These are phyloP conservation scores for Garcia nutans DNA, from an alignment of 345 rosid genomes.

Conservation along the genomic window DNA sequence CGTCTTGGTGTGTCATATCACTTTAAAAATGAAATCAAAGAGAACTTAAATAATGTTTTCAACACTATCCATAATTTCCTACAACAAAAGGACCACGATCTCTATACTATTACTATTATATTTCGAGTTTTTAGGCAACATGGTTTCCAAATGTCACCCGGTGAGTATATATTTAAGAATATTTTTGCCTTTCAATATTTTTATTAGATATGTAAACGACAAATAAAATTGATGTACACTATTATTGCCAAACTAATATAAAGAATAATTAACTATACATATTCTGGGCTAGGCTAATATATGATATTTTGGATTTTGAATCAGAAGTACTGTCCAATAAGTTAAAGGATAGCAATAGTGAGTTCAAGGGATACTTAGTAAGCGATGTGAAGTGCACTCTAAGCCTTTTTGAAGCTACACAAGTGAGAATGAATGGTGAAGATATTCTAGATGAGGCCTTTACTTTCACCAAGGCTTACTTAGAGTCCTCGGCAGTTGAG, in stretches of 20 bases:
- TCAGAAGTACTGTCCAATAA: constrained; percentile 13
- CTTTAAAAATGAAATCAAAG: constrained; percentile 42
- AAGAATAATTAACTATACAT: too few species aligned
- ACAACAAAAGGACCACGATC: constrained; percentile 3
- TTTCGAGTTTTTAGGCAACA: constrained; percentile 38
- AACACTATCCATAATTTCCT: neutral
- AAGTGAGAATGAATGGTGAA: constrained; percentile 14
- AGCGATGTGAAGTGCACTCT: constrained; percentile 13
- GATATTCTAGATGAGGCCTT: constrained; percentile 16
- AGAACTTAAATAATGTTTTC: neutral
- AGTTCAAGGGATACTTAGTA: constrained; percentile 6
- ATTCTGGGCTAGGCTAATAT: neutral
- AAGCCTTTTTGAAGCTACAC: constrained; percentile 22
- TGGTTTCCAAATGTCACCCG: constrained; percentile 1
- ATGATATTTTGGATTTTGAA: neutral
- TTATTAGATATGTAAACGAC: neutral
- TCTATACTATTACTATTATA: constrained; percentile 10
- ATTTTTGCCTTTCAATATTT: neutral
- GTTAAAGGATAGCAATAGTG: constrained; percentile 4
- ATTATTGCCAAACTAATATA: neutral
- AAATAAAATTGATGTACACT: neutral
- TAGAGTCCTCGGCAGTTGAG: neutral
- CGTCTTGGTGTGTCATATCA: constrained; percentile 42
- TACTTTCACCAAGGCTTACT: constrained; percentile 1
- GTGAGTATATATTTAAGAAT: neutral